Conservation (phyloP, 768 basidiomycete genomes). For the Boletus reticuloceps region DNA sequence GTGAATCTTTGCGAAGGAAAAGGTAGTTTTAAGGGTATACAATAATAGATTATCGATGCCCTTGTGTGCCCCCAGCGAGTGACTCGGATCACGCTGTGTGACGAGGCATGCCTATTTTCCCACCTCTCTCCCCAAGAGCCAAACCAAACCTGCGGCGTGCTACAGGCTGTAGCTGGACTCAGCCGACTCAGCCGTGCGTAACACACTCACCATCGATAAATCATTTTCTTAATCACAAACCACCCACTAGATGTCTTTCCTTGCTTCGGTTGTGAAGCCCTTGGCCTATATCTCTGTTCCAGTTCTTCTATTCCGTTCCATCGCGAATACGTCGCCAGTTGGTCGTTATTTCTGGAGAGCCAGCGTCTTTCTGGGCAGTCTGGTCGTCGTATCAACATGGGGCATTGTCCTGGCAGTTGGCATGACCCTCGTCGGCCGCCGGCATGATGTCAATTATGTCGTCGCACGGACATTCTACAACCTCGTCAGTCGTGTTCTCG, state of each 20-base stretch:
- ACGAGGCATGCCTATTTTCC: constrained; percentile 23
- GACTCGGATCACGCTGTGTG: background rate
- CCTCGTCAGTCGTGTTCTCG: constrained; percentile 59
- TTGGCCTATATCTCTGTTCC: constrained; percentile 79
- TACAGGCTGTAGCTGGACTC: constrained; percentile 21
- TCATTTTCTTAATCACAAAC: constrained; percentile 11
- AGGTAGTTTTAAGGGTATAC: background rate
- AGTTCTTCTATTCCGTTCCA: constrained; percentile 57
- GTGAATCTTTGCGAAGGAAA: constrained; percentile 21
- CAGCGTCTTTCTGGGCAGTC: constrained; percentile 67
- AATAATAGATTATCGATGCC: too few relatives aligned
- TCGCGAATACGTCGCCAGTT: constrained; percentile 52
- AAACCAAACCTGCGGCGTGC: constrained; percentile 12
- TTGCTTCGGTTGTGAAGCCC: constrained; percentile 60
- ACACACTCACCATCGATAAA: constrained; percentile 8
- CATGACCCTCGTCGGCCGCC: constrained; percentile 62
- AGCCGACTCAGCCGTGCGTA: constrained; percentile 26
- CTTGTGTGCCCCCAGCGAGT: too few relatives aligned
- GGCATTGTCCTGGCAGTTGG: constrained; percentile 66
- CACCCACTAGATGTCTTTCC: constrained; percentile 53
- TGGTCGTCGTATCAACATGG: constrained; percentile 69
- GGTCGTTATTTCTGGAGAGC: constrained; percentile 73
- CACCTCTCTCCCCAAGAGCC: constrained; percentile 27
- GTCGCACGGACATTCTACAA: constrained; percentile 84
- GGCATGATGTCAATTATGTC: constrained; percentile 77